Evolutionary conservation across 331 rosid genomes (phyloP).

Genomic region (Pyrus hybrid): DNA sequence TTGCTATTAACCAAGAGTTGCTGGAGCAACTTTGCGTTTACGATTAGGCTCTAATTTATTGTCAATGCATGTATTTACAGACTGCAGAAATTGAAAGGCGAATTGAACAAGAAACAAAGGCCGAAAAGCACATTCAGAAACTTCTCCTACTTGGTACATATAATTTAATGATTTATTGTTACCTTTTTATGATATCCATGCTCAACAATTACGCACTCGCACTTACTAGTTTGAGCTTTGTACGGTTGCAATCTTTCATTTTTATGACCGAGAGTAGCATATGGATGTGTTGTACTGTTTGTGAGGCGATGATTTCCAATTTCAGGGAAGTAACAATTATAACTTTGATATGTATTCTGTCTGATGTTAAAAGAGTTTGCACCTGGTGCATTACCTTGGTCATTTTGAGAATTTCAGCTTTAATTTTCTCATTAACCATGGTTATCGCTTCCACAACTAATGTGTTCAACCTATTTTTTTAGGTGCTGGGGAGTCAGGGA

Average conservation of each 20-base stretch:
- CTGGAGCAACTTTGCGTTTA: background rate
- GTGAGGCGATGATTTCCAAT: background rate
- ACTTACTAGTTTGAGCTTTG: conserved; percentile 3
- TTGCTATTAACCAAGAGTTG: background rate
- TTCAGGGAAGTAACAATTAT: background rate
- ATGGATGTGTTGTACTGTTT: background rate
- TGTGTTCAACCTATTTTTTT: conserved; percentile 13
- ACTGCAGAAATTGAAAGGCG: conserved; percentile 59
- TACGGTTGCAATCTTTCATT: background rate
- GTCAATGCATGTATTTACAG: conserved; percentile 22
- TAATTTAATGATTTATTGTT: background rate
- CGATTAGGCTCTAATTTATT: background rate
- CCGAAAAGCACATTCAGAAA: conserved; percentile 76
- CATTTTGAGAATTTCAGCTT: background rate
- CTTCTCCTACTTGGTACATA: conserved; percentile 85
- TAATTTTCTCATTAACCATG: background rate
- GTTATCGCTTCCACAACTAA: background rate
- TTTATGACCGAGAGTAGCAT: background rate
- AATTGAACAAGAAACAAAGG: conserved; percentile 55
- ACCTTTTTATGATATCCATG: background rate
- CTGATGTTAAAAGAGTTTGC: background rate
- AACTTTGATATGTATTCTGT: background rate
- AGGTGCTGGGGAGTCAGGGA: conserved; percentile 99
- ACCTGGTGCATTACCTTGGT: background rate
- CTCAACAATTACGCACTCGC: background rate